phyloP scores from a whole-genome alignment of 1,284 basidiomycete genomes.

The Thelephora terrestris region DNA sequence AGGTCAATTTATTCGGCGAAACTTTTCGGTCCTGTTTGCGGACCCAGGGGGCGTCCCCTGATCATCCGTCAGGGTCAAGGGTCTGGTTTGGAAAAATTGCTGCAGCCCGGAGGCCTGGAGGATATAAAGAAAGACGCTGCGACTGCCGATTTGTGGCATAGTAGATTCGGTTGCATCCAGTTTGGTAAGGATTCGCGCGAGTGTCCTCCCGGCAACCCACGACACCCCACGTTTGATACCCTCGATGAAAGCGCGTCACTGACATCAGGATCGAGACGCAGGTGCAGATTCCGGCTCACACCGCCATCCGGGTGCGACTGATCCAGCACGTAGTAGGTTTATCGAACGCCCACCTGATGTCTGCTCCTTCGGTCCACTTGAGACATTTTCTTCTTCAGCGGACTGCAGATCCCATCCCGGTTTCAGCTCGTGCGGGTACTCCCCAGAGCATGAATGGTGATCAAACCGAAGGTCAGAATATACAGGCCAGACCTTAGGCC shows the following conservation, averaged over 20 bases:
- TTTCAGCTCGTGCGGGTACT: slow-evolving; percentile 48
- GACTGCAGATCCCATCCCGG: slow-evolving; percentile 49
- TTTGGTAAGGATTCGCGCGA: neutral
- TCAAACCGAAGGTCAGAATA: slow-evolving; percentile 49
- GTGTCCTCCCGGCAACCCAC: neutral
- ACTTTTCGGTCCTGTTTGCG: slow-evolving; percentile 52
- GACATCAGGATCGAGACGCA: too few species aligned
- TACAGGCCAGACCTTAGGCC: slow-evolving; percentile 34
- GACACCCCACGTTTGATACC: too few species aligned
- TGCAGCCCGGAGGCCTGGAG: slow-evolving; percentile 54
- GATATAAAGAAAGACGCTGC: slow-evolving; percentile 64
- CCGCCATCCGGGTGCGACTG: too few species aligned
- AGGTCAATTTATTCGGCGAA: slow-evolving; percentile 50
- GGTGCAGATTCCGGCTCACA: too few species aligned
- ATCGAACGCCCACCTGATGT: too few species aligned
- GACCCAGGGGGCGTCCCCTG: slow-evolving; percentile 54
- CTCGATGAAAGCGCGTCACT: too few species aligned
- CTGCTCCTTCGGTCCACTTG: neutral
- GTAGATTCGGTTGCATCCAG: slow-evolving; percentile 20
- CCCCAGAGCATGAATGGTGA: slow-evolving; percentile 76
- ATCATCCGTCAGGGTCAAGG: slow-evolving; percentile 73
- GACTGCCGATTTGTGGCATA: slow-evolving; percentile 38
- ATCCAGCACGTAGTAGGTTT: too few species aligned
- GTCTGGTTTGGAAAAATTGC: slow-evolving; percentile 62
- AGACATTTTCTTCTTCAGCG: slow-evolving; percentile 32